Base-by-base conservation (phyloP, 1,284 basidiomycete genomes). In the Inonotus hispidus region DNA sequence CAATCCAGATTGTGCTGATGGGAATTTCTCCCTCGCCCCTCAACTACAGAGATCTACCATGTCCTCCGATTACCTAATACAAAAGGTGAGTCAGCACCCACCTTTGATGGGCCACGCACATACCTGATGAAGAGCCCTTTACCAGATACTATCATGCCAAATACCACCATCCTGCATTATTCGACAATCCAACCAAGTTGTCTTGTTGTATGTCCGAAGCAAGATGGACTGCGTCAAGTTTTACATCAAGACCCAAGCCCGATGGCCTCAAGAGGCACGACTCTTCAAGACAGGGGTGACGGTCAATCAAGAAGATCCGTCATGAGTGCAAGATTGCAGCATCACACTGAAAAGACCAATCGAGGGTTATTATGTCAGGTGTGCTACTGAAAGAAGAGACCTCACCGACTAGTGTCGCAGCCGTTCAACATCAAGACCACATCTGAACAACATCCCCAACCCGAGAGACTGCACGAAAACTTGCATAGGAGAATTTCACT, bases 51-150 rank as follows among this genome's bases (percentile, higher is more conserved):
- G 8, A 32, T 32, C 32, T 32, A 8, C 8, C 32, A 8, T 32
- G 32, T 32, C 8, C 3, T 13, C 4, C 14, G n/a, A 32, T 57
- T 7, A 49, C 56, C 56, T 57, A 57, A 57, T 57, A 49, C 35
- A 38, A 32, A 35, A 56, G 56, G 56, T 57, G 56, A 57, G 56
- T 57, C 56, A 57, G 29, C 27, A 23, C n/a, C 29, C 7, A 8
- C 6, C 25, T 10, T 27, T 16, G 13, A 41, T 25, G 27, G 19
- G n/a, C 2, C 29, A 32, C 56, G 27, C 46, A 49, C 16, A 8
- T 11, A n/a, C n/a, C n/a, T 47, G 43, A 35, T 19, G 41, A 57
- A 16, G 45, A 13, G n/a, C 21, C 21, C 21, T 25, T 57, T 23
- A 35, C 38, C 54, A 56, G 54, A 57, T 47, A 47, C 56, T 29